These are phyloP conservation scores for Syzygium aqueum DNA, from an alignment of 345 rosid species.

Conservation along the genomic window DNA sequence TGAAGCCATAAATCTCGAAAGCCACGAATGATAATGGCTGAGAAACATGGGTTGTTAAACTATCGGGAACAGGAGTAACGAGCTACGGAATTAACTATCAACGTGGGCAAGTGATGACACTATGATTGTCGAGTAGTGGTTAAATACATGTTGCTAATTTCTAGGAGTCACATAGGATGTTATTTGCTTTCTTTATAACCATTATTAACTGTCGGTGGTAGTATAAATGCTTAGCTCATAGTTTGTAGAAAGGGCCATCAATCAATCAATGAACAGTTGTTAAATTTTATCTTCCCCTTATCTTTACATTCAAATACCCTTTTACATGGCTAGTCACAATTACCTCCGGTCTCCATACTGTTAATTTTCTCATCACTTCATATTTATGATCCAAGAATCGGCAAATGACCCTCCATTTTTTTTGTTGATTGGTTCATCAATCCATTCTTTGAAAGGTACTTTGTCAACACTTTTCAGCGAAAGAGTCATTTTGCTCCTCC, in stretches of 20 bases:
- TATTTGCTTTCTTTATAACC: background rate
- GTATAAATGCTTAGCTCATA: background rate
- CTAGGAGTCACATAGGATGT: background rate
- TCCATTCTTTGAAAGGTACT: background rate
- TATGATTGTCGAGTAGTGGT: background rate
- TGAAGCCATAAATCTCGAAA: background rate
- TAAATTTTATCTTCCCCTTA: background rate
- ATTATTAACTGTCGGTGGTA: background rate
- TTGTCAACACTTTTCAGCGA: background rate
- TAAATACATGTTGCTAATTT: background rate
- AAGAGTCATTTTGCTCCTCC: background rate
- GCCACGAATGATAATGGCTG: background rate
- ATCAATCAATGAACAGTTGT: background rate
- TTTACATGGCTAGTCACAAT: background rate
- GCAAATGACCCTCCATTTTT: background rate
- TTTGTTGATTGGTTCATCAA: background rate
- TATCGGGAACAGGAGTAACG: background rate
- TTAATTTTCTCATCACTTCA: background rate
- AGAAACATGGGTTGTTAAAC: background rate
- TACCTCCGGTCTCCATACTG: background rate
- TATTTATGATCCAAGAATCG: background rate
- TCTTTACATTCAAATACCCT: background rate
- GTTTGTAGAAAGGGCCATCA: background rate
- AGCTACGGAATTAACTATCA: background rate
- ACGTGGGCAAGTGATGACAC: background rate